Percentiles rank a stretch among this genome's conserved stretches.
Conservation (phyloP, 352 stramenopile genomes). For the Pythium myriotylum region DNA sequence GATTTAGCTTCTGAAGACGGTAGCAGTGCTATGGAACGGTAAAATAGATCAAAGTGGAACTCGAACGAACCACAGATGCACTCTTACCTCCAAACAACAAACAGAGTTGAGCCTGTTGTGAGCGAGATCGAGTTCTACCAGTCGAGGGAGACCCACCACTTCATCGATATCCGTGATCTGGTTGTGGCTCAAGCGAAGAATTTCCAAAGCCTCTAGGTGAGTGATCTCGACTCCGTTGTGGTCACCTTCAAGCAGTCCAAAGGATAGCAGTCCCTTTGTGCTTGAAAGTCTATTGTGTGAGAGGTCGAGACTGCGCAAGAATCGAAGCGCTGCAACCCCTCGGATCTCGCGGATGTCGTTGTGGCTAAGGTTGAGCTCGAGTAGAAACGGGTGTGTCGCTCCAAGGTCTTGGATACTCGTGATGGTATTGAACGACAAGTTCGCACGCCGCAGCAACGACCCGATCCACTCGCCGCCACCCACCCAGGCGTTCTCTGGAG, state of each 20-base stretch:
- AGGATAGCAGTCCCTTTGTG: slow-evolving; percentile 39
- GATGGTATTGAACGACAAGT: slow-evolving; percentile 58
- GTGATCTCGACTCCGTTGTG: not conserved
- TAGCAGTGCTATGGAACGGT: slow-evolving; percentile 41
- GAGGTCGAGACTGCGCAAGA: slow-evolving; percentile 68
- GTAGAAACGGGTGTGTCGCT: slow-evolving; percentile 56
- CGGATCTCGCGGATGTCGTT: slow-evolving; percentile 59
- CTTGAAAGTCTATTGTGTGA: slow-evolving; percentile 65
- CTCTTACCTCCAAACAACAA: slow-evolving; percentile 40
- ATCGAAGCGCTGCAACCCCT: slow-evolving; percentile 53
- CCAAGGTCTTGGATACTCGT: slow-evolving; percentile 52
- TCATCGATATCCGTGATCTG: slow-evolving; percentile 50
- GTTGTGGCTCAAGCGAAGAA: slow-evolving; percentile 58
- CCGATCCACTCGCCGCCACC: slow-evolving; percentile 61
- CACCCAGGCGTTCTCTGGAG: slow-evolving; percentile 52
- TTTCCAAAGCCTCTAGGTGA: slow-evolving; percentile 50
- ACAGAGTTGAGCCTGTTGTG: slow-evolving; percentile 57
- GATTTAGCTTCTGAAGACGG: slow-evolving; percentile 55
- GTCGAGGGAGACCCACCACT: slow-evolving; percentile 45
- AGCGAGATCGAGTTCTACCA: slow-evolving; percentile 54
- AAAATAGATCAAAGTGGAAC: no score
- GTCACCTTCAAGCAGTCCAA: not conserved
- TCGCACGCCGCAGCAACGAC: slow-evolving; percentile 58
- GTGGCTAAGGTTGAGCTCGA: slow-evolving; percentile 62
- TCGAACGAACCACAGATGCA: not conserved